phyloP scores from a whole-genome alignment of 768 basidiomycete genomes.

The Naganishia randhawae region DNA sequence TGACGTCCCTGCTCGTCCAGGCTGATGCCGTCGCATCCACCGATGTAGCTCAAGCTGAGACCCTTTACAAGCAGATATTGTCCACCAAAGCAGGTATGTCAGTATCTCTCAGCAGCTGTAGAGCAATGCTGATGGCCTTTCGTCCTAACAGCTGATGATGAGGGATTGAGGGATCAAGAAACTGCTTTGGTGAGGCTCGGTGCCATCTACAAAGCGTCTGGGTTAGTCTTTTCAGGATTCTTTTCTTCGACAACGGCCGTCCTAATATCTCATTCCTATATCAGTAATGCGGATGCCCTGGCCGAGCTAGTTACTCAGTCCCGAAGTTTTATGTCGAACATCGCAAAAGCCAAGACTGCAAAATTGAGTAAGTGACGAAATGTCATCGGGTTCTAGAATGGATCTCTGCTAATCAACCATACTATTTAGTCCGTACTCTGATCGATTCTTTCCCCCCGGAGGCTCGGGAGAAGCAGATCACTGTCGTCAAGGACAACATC shows the following conservation, averaged over 20 bases:
- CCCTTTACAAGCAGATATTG: conserved; percentile 70
- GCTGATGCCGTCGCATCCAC: conserved; percentile 57
- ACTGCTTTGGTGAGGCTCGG: conserved; percentile 78
- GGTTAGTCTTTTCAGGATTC: conserved; percentile 55
- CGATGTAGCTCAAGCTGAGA: conserved; percentile 64
- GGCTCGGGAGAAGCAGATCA: conserved; percentile 70
- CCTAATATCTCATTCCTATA: not conserved
- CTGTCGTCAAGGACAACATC: conserved; percentile 83
- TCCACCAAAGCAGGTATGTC: conserved; percentile 50
- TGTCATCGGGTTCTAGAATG: not conserved
- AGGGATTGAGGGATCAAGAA: conserved; percentile 74
- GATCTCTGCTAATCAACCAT: not conserved
- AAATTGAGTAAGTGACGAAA: conserved; percentile 70
- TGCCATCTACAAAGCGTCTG: conserved; percentile 77
- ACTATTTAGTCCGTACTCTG: conserved; percentile 72
- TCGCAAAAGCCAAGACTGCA: conserved; percentile 94
- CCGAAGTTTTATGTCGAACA: conserved; percentile 81
- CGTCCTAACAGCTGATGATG: conserved; percentile 53
- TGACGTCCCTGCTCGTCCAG: conserved; percentile 53
- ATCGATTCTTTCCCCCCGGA: conserved; percentile 82
- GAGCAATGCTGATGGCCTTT: conserved; percentile 39
- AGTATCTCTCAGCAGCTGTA: not conserved
- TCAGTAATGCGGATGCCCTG: conserved; percentile 76
- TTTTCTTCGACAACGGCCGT: not conserved
- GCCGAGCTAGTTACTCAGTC: conserved; percentile 81